These are phyloP conservation scores for Penicillium thymicola DNA, from an alignment of 2,329 filamentous ascomycete genomes.

Conservation along the genomic window DNA sequence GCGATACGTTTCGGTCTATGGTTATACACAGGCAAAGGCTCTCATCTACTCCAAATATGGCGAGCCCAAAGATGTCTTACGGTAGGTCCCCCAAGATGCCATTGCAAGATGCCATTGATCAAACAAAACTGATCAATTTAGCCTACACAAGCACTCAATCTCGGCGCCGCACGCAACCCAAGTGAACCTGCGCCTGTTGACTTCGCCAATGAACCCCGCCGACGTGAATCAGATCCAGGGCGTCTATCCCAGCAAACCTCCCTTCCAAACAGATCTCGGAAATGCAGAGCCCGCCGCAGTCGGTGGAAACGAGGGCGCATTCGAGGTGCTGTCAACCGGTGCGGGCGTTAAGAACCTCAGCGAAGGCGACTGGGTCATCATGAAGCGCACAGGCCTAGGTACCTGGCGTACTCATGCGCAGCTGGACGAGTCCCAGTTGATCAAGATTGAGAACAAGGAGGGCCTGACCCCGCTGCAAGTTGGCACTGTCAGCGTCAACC, in stretches of 20 bases:
- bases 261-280: constrained; percentile 71
- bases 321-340: constrained; percentile 75
- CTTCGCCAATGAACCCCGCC: constrained; percentile 90
- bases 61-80: constrained; percentile 48
- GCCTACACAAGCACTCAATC: constrained; percentile 50
- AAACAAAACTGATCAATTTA: not conserved
- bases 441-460: constrained; percentile 67
- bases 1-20: constrained; percentile 46
- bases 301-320: constrained; percentile 77
- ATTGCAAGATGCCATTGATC: not conserved
- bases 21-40: constrained; percentile 50
- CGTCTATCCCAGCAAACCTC: constrained; percentile 83
- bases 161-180: constrained; percentile 55
- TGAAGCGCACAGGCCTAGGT: constrained; percentile 76
- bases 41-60: constrained; percentile 49
- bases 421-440: constrained; percentile 57
- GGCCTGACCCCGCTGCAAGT: constrained; percentile 73
- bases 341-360: constrained; percentile 58
- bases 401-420: constrained; percentile 94
- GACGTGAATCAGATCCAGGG: constrained; percentile 98
- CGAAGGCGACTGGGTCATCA: constrained; percentile 91
- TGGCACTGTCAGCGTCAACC: constrained; percentile 87
- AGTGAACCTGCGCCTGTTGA: constrained; percentile 81
- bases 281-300: constrained; percentile 69
- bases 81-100: constrained; percentile 26